A percentile compares a stretch with the other conserved stretches of the same genome.
These are phyloP conservation scores for Blastocystis hominis DNA, from an alignment of 352 stramenopile species.

Conservation along the genomic window DNA sequence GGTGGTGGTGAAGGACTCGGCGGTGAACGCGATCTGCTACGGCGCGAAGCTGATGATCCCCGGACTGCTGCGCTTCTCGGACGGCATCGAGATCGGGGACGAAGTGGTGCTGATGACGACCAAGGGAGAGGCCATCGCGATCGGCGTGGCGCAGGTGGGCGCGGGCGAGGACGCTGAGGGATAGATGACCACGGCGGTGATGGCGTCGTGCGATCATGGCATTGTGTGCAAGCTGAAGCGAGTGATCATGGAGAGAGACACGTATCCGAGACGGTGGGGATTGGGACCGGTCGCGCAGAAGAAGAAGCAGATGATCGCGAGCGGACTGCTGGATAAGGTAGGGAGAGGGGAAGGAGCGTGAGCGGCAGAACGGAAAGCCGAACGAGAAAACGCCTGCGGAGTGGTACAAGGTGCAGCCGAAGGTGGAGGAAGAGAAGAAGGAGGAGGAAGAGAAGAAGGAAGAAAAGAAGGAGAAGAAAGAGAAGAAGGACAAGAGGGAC, in stretches of 20 bases:
- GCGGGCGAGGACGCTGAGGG: neutral
- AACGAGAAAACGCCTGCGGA: conserved; percentile 78
- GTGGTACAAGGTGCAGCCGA: conserved; percentile 68
- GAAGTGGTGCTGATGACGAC: conserved; percentile 99
- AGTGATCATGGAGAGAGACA: conserved; percentile 99
- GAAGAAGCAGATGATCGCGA: conserved; percentile 92
- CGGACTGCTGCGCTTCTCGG: conserved; percentile 91
- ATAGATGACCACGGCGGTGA: conserved; percentile 93
- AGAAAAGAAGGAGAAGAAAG: conserved; percentile 70
- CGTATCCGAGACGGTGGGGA: conserved; percentile 94
- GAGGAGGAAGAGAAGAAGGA: conserved; percentile 67
- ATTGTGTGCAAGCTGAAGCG: conserved; percentile 99
- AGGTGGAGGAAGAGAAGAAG: conserved; percentile 58
- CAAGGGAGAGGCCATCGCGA: conserved; percentile 96
- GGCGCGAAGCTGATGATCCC: conserved; percentile 99
- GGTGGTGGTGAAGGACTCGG: conserved; percentile 98
- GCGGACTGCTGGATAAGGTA: conserved; percentile 78
- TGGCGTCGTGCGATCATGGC: conserved; percentile 98
- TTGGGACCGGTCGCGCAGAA: conserved; percentile 94
- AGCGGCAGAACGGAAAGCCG: conserved; percentile 68
- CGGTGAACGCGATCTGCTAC: conserved; percentile 99
- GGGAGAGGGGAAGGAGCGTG: neutral
- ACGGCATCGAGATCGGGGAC: conserved; percentile 95
- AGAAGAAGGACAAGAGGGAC: conserved; percentile 66
- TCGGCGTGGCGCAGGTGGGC: conserved; percentile 85